A percentile compares a stretch with the other conserved stretches of the same genome.
Conservation (phyloP, 179 eudicot genomes). For the Silene vulgaris region DNA sequence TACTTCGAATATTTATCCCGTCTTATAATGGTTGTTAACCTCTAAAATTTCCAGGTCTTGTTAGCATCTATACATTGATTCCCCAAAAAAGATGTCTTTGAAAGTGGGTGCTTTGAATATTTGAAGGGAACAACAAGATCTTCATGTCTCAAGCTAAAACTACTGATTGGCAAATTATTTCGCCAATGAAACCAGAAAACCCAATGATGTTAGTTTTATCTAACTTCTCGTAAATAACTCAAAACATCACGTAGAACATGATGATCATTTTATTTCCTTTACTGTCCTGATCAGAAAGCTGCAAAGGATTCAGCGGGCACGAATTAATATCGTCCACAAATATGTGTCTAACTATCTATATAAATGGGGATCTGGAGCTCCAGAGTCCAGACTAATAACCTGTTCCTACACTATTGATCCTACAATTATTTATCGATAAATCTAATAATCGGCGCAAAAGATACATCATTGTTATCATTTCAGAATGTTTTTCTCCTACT, state of each 20-base stretch:
- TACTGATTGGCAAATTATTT: not conserved
- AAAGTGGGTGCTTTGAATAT: not conserved
- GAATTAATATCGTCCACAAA: not conserved
- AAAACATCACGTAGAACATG: not conserved
- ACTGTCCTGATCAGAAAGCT: not conserved
- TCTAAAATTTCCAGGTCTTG: not conserved
- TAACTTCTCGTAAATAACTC: not conserved
- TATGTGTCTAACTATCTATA: not conserved
- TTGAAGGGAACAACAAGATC: constrained; percentile 17
- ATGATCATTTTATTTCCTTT: not conserved
- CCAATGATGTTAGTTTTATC: not conserved
- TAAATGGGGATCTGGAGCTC: not conserved
- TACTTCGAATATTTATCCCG: constrained; percentile 12
- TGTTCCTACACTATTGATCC: not conserved
- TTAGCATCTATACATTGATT: constrained; percentile 9
- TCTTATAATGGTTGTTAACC: constrained; percentile 2
- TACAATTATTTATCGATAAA: not conserved
- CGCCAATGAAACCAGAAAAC: not conserved
- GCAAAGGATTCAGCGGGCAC: not conserved
- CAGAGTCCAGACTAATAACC: not conserved
- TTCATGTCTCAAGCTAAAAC: not conserved
- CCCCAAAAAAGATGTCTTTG: constrained; percentile 4
- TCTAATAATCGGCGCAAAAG: not conserved
- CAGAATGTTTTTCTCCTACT: not conserved
- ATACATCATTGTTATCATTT: not conserved